Conservation (phyloP, 306 rosid genomes). For the Mimosa bimucronata region DNA sequence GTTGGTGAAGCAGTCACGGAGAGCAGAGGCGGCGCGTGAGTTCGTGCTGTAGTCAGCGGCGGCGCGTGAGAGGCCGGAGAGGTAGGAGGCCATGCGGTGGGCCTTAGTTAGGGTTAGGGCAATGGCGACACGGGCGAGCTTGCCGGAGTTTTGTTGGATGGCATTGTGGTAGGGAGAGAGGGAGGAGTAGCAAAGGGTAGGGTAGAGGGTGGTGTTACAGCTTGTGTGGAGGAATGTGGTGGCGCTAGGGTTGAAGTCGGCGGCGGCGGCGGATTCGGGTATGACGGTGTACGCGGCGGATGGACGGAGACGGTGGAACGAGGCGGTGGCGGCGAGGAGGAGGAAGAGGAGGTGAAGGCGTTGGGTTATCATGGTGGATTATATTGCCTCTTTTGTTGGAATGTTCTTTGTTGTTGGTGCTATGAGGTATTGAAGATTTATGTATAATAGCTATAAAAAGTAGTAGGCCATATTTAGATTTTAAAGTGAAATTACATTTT, state of each 20-base stretch:
- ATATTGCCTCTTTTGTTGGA: not conserved
- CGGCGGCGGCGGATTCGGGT: not conserved
- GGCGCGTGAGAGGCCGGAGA: not conserved
- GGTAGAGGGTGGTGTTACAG: constrained; percentile 69
- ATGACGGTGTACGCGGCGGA: not conserved
- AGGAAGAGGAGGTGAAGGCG: not conserved
- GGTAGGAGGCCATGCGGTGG: constrained; percentile 10
- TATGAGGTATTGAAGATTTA: not conserved
- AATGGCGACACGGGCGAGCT: not conserved
- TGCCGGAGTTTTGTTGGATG: constrained; percentile 51
- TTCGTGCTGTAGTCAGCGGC: not conserved
- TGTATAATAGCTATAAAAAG: not conserved
- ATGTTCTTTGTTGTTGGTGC: not conserved
- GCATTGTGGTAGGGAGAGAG: constrained; percentile 64
- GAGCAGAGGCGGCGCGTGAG: not conserved
- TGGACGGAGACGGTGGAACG: not conserved
- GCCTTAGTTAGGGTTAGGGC: not conserved
- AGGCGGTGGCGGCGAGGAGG: not conserved
- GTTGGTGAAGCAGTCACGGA: constrained; percentile 9
- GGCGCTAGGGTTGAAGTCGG: not conserved
- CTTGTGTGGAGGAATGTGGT: constrained; percentile 64
- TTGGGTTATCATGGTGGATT: constrained; percentile 10
- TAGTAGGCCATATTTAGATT: too few relatives aligned
- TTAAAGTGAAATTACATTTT: not conserved
- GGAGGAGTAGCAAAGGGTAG: constrained; percentile 67